A percentile compares a stretch with the other conserved stretches of the same genome.
Conservation (phyloP, 1,284 basidiomycete species). For the Microbotryum saponariae region DNA sequence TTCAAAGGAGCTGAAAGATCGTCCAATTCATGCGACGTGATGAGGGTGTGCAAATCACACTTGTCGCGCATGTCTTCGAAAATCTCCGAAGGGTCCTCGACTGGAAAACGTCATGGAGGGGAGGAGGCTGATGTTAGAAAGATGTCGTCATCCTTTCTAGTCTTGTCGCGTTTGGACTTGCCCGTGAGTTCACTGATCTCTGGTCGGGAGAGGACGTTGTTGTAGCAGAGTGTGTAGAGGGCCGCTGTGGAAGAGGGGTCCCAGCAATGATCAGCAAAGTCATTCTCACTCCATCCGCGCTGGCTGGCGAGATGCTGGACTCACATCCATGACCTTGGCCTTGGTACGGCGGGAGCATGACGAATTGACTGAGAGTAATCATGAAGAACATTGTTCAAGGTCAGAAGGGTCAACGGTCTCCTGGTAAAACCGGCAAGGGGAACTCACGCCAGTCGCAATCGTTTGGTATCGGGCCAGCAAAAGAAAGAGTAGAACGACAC, state of each 20-base stretch:
- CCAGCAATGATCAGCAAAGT: not conserved
- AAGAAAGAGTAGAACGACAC: constrained; percentile 88
- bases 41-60: constrained; percentile 78
- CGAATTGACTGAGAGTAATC: constrained; percentile 63
- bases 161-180: not conserved
- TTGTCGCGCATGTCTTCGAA: constrained; percentile 92
- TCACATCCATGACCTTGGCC: constrained; percentile 80
- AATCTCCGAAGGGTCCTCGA: constrained; percentile 94
- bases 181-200: constrained; percentile 69
- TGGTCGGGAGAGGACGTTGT: constrained; percentile 58
- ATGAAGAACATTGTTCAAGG: not conserved
- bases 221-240: constrained; percentile 80
- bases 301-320: constrained; percentile 35
- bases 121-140: no score
- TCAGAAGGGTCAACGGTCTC: no score
- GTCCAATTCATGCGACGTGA: constrained; percentile 55
- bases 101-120: constrained; percentile 42
- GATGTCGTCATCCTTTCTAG: no score
- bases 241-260: constrained; percentile 52
- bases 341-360: constrained; percentile 87
- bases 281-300: not conserved
- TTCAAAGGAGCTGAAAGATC: constrained; percentile 62
- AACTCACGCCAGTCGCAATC: constrained; percentile 69
- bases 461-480: constrained; percentile 78
- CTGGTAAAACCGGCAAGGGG: constrained; percentile 13